Conservation (phyloP, 371 early-diverging fungal species). For the Entomophthora muscae region DNA sequence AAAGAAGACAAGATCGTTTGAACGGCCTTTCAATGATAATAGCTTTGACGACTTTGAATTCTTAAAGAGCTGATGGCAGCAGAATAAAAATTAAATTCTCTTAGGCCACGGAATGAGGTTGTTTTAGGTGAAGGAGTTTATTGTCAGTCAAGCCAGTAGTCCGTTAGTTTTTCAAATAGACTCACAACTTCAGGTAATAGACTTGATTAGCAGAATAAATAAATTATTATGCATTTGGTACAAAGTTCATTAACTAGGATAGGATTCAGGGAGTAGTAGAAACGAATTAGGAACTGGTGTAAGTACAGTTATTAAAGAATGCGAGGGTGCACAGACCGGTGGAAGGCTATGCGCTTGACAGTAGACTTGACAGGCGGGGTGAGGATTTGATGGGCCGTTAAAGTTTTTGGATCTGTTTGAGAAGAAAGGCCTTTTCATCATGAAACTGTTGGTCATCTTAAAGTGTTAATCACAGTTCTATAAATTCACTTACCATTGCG, state of each 20-base stretch:
- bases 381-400: not conserved
- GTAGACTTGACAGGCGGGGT: not conserved
- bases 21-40: no score
- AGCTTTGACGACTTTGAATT: no score
- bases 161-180: no score
- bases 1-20: no score
- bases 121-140: no score
- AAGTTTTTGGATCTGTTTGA: slow-evolving; percentile 68
- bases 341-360: not conserved
- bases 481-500: slow-evolving; percentile 44
- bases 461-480: not conserved
- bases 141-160: no score
- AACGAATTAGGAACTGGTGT: not conserved
- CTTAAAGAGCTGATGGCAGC: no score
- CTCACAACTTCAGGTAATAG: no score
- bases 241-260: not conserved
- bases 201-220: no score
- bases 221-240: not conserved
- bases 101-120: no score
- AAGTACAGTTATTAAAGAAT: not conserved
- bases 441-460: slow-evolving; percentile 94
- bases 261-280: not conserved
- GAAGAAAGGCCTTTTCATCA: slow-evolving; percentile 91
- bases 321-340: no score
- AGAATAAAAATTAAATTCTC: no score